Base-by-base conservation (phyloP, 208 protist genomes). In the Trypanosoma boissoni region DNA sequence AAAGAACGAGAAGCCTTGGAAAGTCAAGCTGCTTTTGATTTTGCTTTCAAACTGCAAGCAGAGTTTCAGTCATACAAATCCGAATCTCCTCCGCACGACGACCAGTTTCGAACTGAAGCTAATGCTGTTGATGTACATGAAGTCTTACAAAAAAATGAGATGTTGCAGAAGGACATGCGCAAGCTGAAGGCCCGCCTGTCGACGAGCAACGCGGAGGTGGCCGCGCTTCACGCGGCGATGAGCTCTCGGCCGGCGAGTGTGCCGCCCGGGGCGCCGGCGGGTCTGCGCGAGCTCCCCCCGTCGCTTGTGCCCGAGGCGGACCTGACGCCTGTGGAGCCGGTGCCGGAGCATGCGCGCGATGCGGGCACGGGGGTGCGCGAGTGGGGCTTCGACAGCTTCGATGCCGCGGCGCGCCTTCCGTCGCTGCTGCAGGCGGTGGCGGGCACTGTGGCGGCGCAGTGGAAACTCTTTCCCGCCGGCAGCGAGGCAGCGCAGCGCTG, bases 381-480 rank as follows among this genome's bases (percentile, higher is more conserved):
- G 23, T 87, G 80, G 73, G 66, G 37, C 0, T 87, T 77, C 62
- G 80, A 87, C 57, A 64, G 54, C 18, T 51, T 73, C 0, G 67
- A 55, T 12, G 53, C 62, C 12, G 52, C 66, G 0, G 43, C 58
- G 26, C 43, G 57, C 12, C 70, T 81, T n/a, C 57, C 61, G 5
- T 83, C 72, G n/a, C 50, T 83, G 12, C 58, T 90, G 9, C 60
- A 83, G 56, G 67, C 64, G 27, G 57, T 78, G 10, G 86, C 82
- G 8, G 39, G 59, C 16, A 68, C 74, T 31, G 70, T 79, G 23
- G 86, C 77, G 9, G 50, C 56, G 23, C 43, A 70, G 21, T 87
- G 80, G 82, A 29, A 57, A 1, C n/a, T n/a, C n/a, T 70, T 93
- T 18, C 88, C 87, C 51, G 27, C 56, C n/a, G 34, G 51, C 0